Percentiles rank a stretch among this genome's conserved stretches.
Conservation (phyloP, 768 basidiomycete genomes). For the Coprinopsis strossmayeri region DNA sequence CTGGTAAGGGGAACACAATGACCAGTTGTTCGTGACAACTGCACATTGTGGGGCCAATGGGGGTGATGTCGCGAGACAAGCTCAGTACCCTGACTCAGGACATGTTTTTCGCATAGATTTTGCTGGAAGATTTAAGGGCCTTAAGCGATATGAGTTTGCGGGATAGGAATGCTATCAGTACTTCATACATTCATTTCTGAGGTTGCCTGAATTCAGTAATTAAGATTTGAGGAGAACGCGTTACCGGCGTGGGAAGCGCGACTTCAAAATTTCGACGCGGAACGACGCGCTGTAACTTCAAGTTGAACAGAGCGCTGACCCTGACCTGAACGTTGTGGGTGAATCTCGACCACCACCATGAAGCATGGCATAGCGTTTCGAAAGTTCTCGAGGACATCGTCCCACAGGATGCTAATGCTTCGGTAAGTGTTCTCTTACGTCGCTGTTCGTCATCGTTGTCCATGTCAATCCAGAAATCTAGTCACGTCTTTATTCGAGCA, state of each 20-base stretch:
- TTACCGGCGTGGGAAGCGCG: not conserved
- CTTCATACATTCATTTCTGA: no score
- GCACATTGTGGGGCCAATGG: conserved; percentile 56
- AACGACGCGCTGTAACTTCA: not conserved
- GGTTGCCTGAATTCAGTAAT: no score
- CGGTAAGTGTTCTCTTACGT: conserved; percentile 44
- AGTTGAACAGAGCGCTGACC: no score
- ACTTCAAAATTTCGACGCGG: conserved; percentile 3
- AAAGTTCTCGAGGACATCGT: conserved; percentile 86
- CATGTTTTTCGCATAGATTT: conserved; percentile 48
- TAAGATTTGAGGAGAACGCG: not conserved
- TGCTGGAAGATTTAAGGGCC: conserved; percentile 35
- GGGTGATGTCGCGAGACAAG: conserved; percentile 44
- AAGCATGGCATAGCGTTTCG: conserved; percentile 93
- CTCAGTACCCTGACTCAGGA: conserved; percentile 48
- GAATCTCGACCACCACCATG: conserved; percentile 38
- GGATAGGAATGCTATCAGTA: no score
- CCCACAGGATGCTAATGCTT: conserved; percentile 90
- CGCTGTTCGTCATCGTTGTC: conserved; percentile 3
- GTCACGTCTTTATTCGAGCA: conserved; percentile 93
- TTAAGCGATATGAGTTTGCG: conserved; percentile 26
- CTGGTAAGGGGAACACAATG: conserved; percentile 45
- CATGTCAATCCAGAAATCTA: conserved; percentile 58
- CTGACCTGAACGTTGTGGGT: not conserved
- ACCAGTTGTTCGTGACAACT: conserved; percentile 58